A percentile compares a stretch with the other conserved stretches of the same genome.
Conservation (phyloP, 306 rosid genomes). For the Ammopiptanthus mongolicus region DNA sequence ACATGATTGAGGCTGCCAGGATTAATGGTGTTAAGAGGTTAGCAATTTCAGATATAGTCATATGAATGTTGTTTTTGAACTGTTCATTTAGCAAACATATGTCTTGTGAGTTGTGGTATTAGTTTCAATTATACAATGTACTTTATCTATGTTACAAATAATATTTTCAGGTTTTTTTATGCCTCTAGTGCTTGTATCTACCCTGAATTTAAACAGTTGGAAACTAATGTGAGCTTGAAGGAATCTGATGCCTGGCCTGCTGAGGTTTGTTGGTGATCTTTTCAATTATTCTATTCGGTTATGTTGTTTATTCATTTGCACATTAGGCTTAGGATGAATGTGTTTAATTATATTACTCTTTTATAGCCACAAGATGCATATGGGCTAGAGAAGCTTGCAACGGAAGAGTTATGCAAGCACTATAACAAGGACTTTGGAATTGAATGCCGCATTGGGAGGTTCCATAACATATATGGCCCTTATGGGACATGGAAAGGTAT, state of each 20-base stretch:
- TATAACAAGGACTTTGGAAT: constrained; percentile 91
- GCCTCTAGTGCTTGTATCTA: constrained; percentile 99
- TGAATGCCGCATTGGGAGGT: constrained; percentile 93
- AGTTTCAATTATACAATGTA: neutral
- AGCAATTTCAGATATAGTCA: constrained; percentile 6
- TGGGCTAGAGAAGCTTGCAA: constrained; percentile 98
- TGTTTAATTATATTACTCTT: constrained; percentile 4
- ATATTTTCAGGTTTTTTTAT: constrained; percentile 68
- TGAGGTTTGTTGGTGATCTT: constrained; percentile 58
- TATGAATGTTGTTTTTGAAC: neutral
- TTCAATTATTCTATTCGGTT: neutral
- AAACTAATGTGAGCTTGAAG: constrained; percentile 95
- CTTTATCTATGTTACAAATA: neutral
- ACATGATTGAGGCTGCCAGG: constrained; percentile 92
- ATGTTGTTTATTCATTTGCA: neutral
- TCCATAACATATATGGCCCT: constrained; percentile 97
- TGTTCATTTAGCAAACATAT: neutral
- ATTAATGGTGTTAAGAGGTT: constrained; percentile 87
- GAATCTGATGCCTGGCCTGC: constrained; percentile 99
- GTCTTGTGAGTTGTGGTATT: neutral
- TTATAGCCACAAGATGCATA: constrained; percentile 98
- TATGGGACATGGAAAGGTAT: constrained; percentile 98
- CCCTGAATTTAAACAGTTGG: constrained; percentile 95
- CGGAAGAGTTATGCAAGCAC: constrained; percentile 98
- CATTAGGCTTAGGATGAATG: neutral